phyloP scores from a whole-genome alignment of 768 basidiomycete genomes.

The Leccinum pellstonianum region DNA sequence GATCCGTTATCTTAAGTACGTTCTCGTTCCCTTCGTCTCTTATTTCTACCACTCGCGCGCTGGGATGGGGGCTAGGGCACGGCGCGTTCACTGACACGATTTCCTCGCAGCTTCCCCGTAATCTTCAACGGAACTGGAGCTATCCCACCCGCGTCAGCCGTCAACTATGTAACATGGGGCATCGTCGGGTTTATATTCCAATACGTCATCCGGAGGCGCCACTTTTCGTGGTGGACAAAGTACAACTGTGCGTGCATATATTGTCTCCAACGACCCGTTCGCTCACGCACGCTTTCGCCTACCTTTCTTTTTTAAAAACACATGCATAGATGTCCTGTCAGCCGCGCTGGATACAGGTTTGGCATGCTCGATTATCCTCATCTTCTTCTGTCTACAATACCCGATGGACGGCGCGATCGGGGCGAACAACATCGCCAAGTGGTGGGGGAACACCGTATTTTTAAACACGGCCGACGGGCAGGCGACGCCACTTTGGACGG shows the following conservation, averaged over 20 bases:
- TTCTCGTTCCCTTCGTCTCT: slow-evolving; percentile 6
- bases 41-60: not conserved
- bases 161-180: slow-evolving; percentile 67
- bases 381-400: slow-evolving; percentile 65
- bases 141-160: slow-evolving; percentile 65
- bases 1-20: slow-evolving; percentile 64
- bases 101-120: slow-evolving; percentile 40
- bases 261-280: not conserved
- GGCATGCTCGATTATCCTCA: slow-evolving; percentile 53
- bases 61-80: not conserved
- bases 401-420: slow-evolving; percentile 62
- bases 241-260: slow-evolving; percentile 33
- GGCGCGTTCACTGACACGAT: not conserved
- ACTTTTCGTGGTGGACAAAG: slow-evolving; percentile 72
- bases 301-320: not conserved
- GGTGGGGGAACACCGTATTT: slow-evolving; percentile 67
- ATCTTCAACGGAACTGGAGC: slow-evolving; percentile 56
- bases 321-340: slow-evolving; percentile 54
- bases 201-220: slow-evolving; percentile 56
- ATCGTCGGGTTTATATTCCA: slow-evolving; percentile 69
- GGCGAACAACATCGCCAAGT: slow-evolving; percentile 47
- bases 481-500: slow-evolving; percentile 8
- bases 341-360: slow-evolving; percentile 72
- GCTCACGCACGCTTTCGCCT: slow-evolving; percentile 7
- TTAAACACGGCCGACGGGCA: slow-evolving; percentile 33